These are phyloP conservation scores for Spatholobus suberectus DNA, from an alignment of 306 rosid species.

Conservation along the genomic window DNA sequence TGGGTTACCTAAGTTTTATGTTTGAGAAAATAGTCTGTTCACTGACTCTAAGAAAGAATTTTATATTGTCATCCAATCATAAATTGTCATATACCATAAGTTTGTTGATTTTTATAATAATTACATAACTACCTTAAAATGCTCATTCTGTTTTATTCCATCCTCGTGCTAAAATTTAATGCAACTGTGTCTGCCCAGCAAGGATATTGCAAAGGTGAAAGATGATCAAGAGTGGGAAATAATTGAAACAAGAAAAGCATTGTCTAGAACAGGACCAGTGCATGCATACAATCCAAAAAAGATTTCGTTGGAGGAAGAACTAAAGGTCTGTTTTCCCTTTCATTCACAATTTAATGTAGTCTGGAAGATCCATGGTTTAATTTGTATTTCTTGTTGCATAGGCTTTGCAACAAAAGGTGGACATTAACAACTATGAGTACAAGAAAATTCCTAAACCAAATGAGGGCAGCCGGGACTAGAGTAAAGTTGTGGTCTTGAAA, in stretches of 20 bases:
- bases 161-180: constrained; percentile 29
- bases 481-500: constrained; percentile 26
- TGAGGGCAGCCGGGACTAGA: constrained; percentile 52
- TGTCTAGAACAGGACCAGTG: constrained; percentile 79
- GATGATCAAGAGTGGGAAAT: constrained; percentile 96
- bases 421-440: constrained; percentile 73
- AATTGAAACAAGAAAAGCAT: constrained; percentile 73
- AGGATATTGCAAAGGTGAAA: constrained; percentile 84
- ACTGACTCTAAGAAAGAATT: too few relatives aligned
- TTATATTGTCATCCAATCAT: too few relatives aligned
- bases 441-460: constrained; percentile 77
- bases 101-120: neutral
- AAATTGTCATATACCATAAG: too few relatives aligned
- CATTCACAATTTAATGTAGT: constrained; percentile 1
- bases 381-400: constrained; percentile 38
- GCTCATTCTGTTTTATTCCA: constrained; percentile 4
- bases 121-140: neutral
- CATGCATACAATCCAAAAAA: constrained; percentile 76
- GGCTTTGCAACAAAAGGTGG: constrained; percentile 77
- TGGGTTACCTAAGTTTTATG: neutral
- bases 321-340: constrained; percentile 58
- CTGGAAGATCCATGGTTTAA: constrained; percentile 29
- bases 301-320: constrained; percentile 73
- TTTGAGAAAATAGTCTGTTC: neutral
- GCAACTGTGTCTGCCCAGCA: constrained; percentile 56